Evolutionary conservation across 1,139 yeast genomes (phyloP), one percentile per base, ranked within the genome.

Genomic region (Eremothecium coryli): DNA sequence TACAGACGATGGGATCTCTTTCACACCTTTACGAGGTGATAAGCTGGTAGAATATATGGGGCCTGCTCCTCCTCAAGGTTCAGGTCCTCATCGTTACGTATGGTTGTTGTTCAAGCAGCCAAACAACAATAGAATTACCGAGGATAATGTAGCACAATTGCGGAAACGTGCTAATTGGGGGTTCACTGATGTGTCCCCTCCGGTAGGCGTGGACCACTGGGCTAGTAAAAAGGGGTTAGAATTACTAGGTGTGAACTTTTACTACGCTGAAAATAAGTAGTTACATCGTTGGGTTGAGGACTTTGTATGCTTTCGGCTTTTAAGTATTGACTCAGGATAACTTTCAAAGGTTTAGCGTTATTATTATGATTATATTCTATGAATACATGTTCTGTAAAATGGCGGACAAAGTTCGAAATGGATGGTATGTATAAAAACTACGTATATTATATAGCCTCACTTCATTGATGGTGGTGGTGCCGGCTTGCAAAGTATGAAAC

Each of bases 41-140:
- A 40, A 42, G 8, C 48, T 71, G 31, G 49, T 68, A 17, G 64
- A 68, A 5, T 84, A 84, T 56, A 55, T 64, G 51, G 94, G 93
- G 0, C 95, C 95, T 2, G 93, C 71, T 3, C 95, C 95, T 13
- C 93, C 94, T 28, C 71, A 72, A 38, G 74, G 73, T 39, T 82
- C 95, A 1, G 93, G 93, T 16, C 70, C 72, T 49, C 95, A 86
- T 61, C 71, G 93, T 39, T 85, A 84, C 54, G 84, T 82, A 22
- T 81, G 80, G 49, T 57, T 84, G 42, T 62, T 85, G 43, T 82
- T 70, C 59, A 78, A 78, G 61, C 90, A 82, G 62, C 55, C 70
- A 60, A 31, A 42, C 15, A 32, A 29, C 35, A 23, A 30, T 15
- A 38, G 43, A 6, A 22, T 34, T 11, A 17, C 13, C 12, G 22